These are phyloP conservation scores for Melampsora medusae DNA, from an alignment of 1,284 basidiomycete species.

Conservation along the genomic window DNA sequence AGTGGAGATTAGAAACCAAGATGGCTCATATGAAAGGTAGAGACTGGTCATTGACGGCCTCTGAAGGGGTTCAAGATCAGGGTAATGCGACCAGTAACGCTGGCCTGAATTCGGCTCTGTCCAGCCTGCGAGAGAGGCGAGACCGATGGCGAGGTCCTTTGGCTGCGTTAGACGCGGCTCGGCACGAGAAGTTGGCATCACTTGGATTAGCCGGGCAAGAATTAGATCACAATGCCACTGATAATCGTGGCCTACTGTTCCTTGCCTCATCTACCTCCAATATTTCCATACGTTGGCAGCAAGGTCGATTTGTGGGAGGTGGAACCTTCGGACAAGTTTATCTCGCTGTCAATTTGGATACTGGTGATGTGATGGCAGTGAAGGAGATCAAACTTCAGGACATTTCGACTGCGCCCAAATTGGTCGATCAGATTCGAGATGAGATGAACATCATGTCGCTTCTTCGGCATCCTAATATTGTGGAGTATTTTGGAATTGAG, in stretches of 20 bases:
- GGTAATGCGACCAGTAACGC: slow-evolving; percentile 42
- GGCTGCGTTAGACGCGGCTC: slow-evolving; percentile 65
- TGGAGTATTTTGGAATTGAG: slow-evolving; percentile 99
- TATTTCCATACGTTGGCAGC: slow-evolving; percentile 97
- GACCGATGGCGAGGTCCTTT: slow-evolving; percentile 57
- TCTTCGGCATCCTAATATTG: slow-evolving; percentile 95
- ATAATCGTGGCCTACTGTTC: slow-evolving; percentile 85
- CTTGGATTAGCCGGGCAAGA: slow-evolving; percentile 80
- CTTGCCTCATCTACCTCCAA: slow-evolving; percentile 82
- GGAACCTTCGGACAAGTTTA: slow-evolving; percentile 99
- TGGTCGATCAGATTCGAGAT: slow-evolving; percentile 86
- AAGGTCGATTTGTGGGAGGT: slow-evolving; percentile 93
- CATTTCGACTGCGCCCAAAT: slow-evolving; percentile 62
- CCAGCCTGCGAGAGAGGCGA: slow-evolving; percentile 40
- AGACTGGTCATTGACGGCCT: slow-evolving; percentile 59
- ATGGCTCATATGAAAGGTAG: slow-evolving; percentile 59
- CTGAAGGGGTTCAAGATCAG: slow-evolving; percentile 58
- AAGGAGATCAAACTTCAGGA: slow-evolving; percentile 99
- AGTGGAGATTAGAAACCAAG: slow-evolving; percentile 55
- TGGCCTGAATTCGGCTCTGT: slow-evolving; percentile 45
- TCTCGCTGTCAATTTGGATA: slow-evolving; percentile 92
- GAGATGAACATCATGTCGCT: slow-evolving; percentile 98
- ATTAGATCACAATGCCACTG: slow-evolving; percentile 81
- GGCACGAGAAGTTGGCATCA: slow-evolving; percentile 65
- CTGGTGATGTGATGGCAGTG: slow-evolving; percentile 95